These are phyloP conservation scores for Phyllosticta paracitricarpa DNA, from an alignment of 2,329 filamentous ascomycete genomes.

Conservation along the genomic window DNA sequence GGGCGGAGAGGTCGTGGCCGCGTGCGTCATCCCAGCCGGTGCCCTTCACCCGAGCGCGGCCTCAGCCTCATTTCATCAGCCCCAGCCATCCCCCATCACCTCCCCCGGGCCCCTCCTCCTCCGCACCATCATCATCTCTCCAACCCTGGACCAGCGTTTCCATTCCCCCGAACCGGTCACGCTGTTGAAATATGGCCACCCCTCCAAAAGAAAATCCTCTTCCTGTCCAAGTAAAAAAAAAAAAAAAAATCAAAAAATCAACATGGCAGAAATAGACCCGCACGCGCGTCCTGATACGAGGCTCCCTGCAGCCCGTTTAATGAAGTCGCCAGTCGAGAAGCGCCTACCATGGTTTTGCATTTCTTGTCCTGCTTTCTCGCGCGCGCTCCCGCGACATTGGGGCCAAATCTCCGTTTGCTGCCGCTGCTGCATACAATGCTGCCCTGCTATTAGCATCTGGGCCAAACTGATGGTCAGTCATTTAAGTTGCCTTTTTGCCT, in stretches of 20 bases:
- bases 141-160: background rate
- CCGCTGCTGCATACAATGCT: background rate
- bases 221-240: too few species aligned
- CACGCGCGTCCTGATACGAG: background rate
- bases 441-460: background rate
- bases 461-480: background rate
- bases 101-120: background rate
- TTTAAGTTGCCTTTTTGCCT: background rate
- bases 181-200: background rate
- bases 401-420: background rate
- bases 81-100: background rate
- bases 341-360: background rate
- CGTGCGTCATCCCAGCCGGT: background rate
- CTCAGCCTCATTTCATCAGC: background rate
- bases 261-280: background rate
- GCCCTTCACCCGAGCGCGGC: background rate
- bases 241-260: too few species aligned
- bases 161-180: background rate
- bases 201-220: too few species aligned
- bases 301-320: background rate
- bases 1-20: background rate
- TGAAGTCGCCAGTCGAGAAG: background rate
- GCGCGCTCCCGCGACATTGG: background rate
- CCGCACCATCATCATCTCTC: background rate
- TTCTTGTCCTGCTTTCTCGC: background rate